phyloP scores from a whole-genome alignment of 768 basidiomycete genomes.

The Sporobolomyces pararoseus region DNA sequence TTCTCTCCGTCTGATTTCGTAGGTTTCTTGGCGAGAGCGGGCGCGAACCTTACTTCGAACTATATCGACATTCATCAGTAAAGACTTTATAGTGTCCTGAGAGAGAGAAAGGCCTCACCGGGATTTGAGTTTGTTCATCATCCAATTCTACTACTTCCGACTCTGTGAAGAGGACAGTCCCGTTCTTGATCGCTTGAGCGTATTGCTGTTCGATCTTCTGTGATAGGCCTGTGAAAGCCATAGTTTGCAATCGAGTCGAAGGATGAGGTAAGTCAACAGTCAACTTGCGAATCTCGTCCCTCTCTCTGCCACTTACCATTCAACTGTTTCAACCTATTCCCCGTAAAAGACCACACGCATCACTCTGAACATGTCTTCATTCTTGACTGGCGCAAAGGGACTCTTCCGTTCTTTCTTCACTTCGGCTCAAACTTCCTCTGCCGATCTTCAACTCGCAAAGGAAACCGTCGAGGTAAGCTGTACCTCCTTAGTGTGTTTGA shows the following conservation, averaged over 20 bases:
- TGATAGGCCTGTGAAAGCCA: conserved; percentile 18
- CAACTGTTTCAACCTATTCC: too few relatives aligned
- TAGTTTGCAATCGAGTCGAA: neutral
- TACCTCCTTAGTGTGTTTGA: neutral
- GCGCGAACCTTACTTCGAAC: conserved; percentile 84
- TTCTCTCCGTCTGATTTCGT: conserved; percentile 54
- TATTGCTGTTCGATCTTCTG: conserved; percentile 33
- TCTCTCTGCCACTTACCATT: neutral
- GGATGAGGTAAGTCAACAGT: too few relatives aligned
- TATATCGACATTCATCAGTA: conserved; percentile 47
- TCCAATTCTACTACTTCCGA: conserved; percentile 30
- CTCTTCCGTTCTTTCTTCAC: conserved; percentile 15
- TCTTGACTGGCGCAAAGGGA: conserved; percentile 13
- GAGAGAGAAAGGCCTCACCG: neutral
- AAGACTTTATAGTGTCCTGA: neutral
- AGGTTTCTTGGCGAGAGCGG: conserved; percentile 77
- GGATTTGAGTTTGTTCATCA: conserved; percentile 34
- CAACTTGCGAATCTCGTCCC: too few relatives aligned
- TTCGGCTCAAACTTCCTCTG: neutral
- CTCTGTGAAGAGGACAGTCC: conserved; percentile 27
- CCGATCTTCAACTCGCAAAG: conserved; percentile 13
- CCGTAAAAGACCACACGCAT: too few relatives aligned
- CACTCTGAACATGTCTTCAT: neutral
- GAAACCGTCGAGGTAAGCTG: conserved; percentile 33
- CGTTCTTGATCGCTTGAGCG: neutral